Percentiles rank a stretch among this genome's conserved stretches.
Evolutionary conservation across 345 rosid species (phyloP).

Genomic region (Populus pruinosa): DNA sequence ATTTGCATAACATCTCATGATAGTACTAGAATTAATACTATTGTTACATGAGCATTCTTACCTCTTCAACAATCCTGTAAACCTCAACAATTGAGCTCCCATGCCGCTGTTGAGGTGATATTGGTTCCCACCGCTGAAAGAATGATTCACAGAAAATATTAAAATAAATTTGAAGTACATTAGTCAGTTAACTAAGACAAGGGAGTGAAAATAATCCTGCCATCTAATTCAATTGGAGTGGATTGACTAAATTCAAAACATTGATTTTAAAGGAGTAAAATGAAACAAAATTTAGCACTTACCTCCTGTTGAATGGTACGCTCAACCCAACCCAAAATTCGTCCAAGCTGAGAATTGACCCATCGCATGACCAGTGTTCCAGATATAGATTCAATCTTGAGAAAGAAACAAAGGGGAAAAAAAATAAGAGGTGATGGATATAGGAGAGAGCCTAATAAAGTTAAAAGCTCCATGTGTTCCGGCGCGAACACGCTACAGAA

Average conservation of each 20-base stretch:
- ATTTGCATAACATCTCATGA: neutral
- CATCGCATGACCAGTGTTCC: slow-evolving; percentile 94
- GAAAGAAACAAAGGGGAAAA: slow-evolving; percentile 2
- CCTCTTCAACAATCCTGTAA: slow-evolving; percentile 98
- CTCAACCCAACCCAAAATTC: slow-evolving; percentile 91
- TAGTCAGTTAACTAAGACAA: neutral
- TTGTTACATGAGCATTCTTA: slow-evolving; percentile 14
- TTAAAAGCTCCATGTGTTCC: neutral
- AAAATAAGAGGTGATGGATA: neutral
- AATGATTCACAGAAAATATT: neutral
- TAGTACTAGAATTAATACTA: too few species aligned
- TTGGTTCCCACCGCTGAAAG: slow-evolving; percentile 83
- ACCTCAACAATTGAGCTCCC: slow-evolving; percentile 95
- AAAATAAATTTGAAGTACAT: neutral
- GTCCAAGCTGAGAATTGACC: slow-evolving; percentile 88
- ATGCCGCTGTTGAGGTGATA: slow-evolving; percentile 92
- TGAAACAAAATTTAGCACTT: slow-evolving; percentile 1
- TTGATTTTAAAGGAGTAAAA: neutral
- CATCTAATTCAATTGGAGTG: neutral
- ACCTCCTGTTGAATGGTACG: slow-evolving; percentile 96
- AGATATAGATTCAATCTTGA: slow-evolving; percentile 79
- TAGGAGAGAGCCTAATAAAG: neutral
- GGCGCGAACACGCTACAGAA: neutral
- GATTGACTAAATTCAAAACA: slow-evolving; percentile 1
- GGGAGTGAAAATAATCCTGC: neutral